Evolutionary conservation across 2,329 filamentous ascomycete genomes (phyloP), one percentile per base, ranked within the genome.

Genomic region (Penicillium sp.): DNA sequence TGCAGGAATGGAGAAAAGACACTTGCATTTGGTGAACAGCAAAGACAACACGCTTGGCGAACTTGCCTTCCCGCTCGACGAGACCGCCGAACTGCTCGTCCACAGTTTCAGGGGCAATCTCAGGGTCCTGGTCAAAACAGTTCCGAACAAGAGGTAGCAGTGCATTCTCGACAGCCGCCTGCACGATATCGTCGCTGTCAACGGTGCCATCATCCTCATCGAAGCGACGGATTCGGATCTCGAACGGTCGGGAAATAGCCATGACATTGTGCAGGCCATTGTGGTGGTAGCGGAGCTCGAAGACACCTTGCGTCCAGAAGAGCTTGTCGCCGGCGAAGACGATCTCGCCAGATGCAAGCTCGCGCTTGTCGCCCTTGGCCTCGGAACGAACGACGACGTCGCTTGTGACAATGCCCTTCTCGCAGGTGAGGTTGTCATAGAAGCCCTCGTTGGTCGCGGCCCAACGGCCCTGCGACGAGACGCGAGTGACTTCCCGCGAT

Each of bases 281-380:
- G 71, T 98, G 93, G 71, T 98, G 93, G 72, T 96, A 96, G 35
- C 93, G 84, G 75, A 98, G 95, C 66, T 98, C 93, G 65, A 95
- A 98, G 3, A 95, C 88, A 47, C 93, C 93, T 53, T 92, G 88
- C 0, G 88, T 95, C 93, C 93, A 98, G 86, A 89, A 98, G 2
- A 96, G 80, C 72, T 95, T 95, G 73, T 97, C 91, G 42, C 93
- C 91, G 8, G 84, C 78, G 66, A 98, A 97, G 10, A 89, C 71
- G 64, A 97, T 85, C 67, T 95, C 89, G 38, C 93, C 93, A 10
- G 81, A 79, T 3, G 89, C 80, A 56, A 84, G 78, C 49, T 87
- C 73, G 3, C 79, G 78, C 2, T 77, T 75, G 41, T 70, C 65
- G 0, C 76, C 76, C 73, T 56, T 72, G 56, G 25, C 70, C 35